Percentiles rank a stretch among this genome's conserved stretches.
Evolutionary conservation across 2,329 filamentous ascomycete species (phyloP).

Genomic region (Simplicillium sp.): DNA sequence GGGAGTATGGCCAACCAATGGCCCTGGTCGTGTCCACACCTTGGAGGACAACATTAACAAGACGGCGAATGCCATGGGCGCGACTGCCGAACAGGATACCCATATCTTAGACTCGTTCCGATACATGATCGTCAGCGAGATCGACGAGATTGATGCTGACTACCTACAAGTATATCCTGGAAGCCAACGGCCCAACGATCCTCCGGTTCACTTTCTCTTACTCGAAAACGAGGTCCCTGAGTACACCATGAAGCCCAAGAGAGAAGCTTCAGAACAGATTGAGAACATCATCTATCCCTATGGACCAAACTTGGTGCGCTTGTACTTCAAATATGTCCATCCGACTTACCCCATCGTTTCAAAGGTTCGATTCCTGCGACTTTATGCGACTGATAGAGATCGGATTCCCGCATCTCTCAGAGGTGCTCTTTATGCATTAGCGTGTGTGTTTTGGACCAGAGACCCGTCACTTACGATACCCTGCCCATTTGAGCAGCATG

Average conservation of each 20-base stretch:
- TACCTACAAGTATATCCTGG: constrained; percentile 31
- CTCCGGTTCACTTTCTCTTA: constrained; percentile 35
- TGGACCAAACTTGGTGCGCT: constrained; percentile 28
- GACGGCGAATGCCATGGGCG: constrained; percentile 35
- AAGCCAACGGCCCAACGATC: constrained; percentile 19
- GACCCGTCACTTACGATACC: constrained; percentile 19
- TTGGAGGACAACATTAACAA: constrained; percentile 30
- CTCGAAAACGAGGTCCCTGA: constrained; percentile 34
- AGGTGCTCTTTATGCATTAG: constrained; percentile 34
- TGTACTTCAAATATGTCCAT: constrained; percentile 37
- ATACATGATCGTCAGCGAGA: constrained; percentile 33
- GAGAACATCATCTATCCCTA: constrained; percentile 30
- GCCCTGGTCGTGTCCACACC: constrained; percentile 16
- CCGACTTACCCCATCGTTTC: constrained; percentile 32
- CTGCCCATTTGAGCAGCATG: constrained; percentile 28
- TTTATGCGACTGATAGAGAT: constrained; percentile 25
- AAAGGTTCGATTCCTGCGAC: constrained; percentile 30
- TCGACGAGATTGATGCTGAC: constrained; percentile 33
- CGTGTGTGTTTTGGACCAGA: constrained; percentile 29
- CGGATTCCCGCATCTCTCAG: constrained; percentile 33
- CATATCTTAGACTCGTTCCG: constrained; percentile 36
- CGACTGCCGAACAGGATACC: constrained; percentile 35
- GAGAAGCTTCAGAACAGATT: constrained; percentile 28
- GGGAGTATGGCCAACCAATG: constrained; percentile 7
- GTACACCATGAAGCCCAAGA: constrained; percentile 26